These are phyloP conservation scores for Phytophthora gonapodyides DNA, from an alignment of 352 stramenopile species.

Conservation along the genomic window DNA sequence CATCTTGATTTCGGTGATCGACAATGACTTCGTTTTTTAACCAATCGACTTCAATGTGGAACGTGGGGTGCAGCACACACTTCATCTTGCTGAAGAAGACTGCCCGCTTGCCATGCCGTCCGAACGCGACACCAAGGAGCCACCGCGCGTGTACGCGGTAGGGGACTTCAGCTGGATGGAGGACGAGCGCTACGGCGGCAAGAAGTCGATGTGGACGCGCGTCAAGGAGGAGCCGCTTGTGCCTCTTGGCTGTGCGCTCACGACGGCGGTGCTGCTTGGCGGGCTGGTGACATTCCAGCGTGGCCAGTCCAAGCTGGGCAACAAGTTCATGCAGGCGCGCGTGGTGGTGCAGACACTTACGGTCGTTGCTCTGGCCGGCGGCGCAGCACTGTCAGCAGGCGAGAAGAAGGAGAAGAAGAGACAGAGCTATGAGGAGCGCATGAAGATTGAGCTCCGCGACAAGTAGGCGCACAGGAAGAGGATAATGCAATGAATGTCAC, in stretches of 20 bases:
- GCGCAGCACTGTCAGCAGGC: constrained; percentile 47
- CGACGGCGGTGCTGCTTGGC: constrained; percentile 63
- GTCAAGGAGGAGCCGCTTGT: constrained; percentile 79
- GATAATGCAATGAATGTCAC: constrained; percentile 8
- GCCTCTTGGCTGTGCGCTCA: constrained; percentile 70
- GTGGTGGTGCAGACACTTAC: constrained; percentile 74
- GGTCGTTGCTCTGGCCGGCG: constrained; percentile 62
- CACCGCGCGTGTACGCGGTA: constrained; percentile 37
- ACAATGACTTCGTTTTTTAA: neutral
- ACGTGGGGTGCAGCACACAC: too few species aligned
- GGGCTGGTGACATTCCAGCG: constrained; percentile 73
- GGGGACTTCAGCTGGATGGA: constrained; percentile 77
- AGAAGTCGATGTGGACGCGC: constrained; percentile 69
- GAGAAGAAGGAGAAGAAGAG: constrained; percentile 60
- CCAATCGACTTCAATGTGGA: constrained; percentile 7
- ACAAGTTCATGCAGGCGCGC: constrained; percentile 85
- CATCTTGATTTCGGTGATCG: constrained; percentile 8
- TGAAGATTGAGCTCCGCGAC: constrained; percentile 61
- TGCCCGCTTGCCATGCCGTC: constrained; percentile 10
- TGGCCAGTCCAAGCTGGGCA: constrained; percentile 75
- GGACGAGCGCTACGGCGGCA: constrained; percentile 50
- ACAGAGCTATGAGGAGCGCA: constrained; percentile 69
- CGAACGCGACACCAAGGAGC: constrained; percentile 13
- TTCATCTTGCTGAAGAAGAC: too few species aligned
- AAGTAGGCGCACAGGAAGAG: constrained; percentile 17